These are phyloP conservation scores for Euryodendron excelsum DNA, from an alignment of 148 eudicot genomes.

Conservation along the genomic window DNA sequence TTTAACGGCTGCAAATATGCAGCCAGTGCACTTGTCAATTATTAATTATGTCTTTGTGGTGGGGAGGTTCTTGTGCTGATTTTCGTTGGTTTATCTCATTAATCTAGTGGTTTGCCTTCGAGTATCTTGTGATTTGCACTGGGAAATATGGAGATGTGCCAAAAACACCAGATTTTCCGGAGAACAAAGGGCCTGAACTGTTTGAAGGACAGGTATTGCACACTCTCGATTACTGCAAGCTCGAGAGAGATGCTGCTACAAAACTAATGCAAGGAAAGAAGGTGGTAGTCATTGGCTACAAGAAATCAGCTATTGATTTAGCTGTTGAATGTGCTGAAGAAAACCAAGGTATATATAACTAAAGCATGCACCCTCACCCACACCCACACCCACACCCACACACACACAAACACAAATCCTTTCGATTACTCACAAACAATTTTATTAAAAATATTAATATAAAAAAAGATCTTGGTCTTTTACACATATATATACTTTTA, in stretches of 20 bases:
- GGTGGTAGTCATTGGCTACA: slow-evolving; percentile 83
- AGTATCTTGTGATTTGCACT: slow-evolving; percentile 76
- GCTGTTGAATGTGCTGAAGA: slow-evolving; percentile 90
- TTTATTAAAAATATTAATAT: no score
- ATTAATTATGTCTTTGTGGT: no score
- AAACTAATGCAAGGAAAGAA: slow-evolving; percentile 62
- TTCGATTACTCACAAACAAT: no score
- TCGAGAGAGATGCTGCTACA: slow-evolving; percentile 52
- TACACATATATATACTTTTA: no score
- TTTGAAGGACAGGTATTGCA: slow-evolving; percentile 77
- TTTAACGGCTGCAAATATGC: no score
- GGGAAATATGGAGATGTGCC: slow-evolving; percentile 90
- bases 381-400: no score
- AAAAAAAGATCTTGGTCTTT: no score
- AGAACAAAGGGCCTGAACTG: slow-evolving; percentile 71
- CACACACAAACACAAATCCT: no score
- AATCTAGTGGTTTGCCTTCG: slow-evolving; percentile 83
- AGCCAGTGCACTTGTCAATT: no score
- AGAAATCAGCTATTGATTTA: slow-evolving; percentile 91
- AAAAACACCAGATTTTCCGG: slow-evolving; percentile 57
- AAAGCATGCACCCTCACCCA: no score
- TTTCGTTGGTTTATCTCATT: no score
- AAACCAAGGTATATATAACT: slow-evolving; percentile 77
- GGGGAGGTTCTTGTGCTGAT: no score
- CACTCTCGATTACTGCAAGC: slow-evolving; percentile 81